Conservation (phyloP, 1,139 yeast species). For the Hansenula anomala region DNA sequence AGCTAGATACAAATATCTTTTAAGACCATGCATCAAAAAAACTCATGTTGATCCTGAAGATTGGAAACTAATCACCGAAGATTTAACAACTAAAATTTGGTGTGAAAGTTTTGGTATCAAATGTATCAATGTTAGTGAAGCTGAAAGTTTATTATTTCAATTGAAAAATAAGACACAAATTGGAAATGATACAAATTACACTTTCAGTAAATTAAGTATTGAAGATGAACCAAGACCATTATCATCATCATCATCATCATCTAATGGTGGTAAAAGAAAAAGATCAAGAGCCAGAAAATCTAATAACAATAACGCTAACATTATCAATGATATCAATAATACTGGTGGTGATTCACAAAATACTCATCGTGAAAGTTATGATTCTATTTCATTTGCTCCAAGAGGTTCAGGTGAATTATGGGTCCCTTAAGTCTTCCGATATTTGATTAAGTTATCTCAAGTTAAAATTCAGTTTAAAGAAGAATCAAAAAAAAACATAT, state of each 20-base stretch:
- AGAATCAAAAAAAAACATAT: too few species aligned
- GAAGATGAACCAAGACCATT: too few species aligned
- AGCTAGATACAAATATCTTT: slow-evolving; percentile 39
- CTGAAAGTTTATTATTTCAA: slow-evolving; percentile 36
- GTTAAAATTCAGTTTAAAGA: too few species aligned
- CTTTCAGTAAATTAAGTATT: too few species aligned
- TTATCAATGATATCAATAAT: too few species aligned
- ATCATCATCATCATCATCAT: too few species aligned
- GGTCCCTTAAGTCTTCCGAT: slow-evolving; percentile 38
- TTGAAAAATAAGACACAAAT: slow-evolving; percentile 10
- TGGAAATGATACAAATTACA: too few species aligned
- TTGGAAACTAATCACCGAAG: slow-evolving; percentile 57
- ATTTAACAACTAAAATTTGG: slow-evolving; percentile 48
- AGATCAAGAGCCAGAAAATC: neutral
- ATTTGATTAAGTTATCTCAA: too few species aligned
- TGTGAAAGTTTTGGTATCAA: slow-evolving; percentile 48
- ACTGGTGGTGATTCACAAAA: neutral
- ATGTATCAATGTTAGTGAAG: slow-evolving; percentile 48
- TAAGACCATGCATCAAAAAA: slow-evolving; percentile 48
- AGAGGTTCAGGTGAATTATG: slow-evolving; percentile 50
- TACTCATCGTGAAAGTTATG: slow-evolving; percentile 38
- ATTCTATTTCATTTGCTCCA: slow-evolving; percentile 47
- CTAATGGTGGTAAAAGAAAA: slow-evolving; percentile 7
- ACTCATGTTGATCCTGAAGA: slow-evolving; percentile 33
- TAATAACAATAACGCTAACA: slow-evolving; percentile 3